A percentile compares a stretch with the other conserved stretches of the same genome.
These are phyloP conservation scores for Paraconiothyrium brasiliense DNA, from an alignment of 2,329 filamentous ascomycete species.

Conservation along the genomic window DNA sequence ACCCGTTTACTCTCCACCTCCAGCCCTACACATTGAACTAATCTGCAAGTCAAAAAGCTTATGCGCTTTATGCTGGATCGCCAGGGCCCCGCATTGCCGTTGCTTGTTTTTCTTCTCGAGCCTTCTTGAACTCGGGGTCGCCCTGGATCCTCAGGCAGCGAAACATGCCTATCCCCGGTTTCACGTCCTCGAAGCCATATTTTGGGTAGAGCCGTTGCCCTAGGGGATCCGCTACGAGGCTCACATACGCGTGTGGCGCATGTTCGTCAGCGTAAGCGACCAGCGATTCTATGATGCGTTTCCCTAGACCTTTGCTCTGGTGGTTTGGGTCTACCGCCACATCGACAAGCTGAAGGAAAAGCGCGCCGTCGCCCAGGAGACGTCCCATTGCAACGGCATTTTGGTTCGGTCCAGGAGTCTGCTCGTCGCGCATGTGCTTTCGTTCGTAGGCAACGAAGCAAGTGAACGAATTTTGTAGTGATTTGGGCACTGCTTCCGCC, in stretches of 20 bases:
- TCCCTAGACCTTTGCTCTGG: conserved; percentile 59
- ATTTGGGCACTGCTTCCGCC: conserved; percentile 34
- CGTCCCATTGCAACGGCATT: conserved; percentile 60
- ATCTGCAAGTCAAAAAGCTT: background rate
- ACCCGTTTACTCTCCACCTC: background rate
- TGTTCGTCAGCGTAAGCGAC: conserved; percentile 53
- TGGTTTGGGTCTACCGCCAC: conserved; percentile 62
- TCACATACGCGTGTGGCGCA: conserved; percentile 56
- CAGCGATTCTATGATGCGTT: conserved; percentile 56
- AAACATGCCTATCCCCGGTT: conserved; percentile 44
- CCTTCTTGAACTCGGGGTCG: conserved; percentile 19
- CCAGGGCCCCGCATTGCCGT: conserved; percentile 8
- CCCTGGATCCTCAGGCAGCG: conserved; percentile 30
- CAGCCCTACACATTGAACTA: background rate
- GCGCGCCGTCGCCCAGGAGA: conserved; percentile 61
- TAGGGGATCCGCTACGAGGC: conserved; percentile 57
- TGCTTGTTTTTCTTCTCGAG: conserved; percentile 7
- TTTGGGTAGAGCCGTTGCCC: conserved; percentile 57
- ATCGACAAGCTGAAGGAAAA: conserved; percentile 62
- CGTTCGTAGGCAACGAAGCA: conserved; percentile 39
- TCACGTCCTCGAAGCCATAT: conserved; percentile 58
- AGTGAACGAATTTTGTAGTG: conserved; percentile 37
- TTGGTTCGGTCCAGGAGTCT: conserved; percentile 30
- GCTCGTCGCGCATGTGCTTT: conserved; percentile 32
- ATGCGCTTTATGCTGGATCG: background rate